Percentiles rank a stretch among this genome's conserved stretches.
Conservation (phyloP, 2,329 filamentous ascomycete genomes). For the Calonectria naviculata region DNA sequence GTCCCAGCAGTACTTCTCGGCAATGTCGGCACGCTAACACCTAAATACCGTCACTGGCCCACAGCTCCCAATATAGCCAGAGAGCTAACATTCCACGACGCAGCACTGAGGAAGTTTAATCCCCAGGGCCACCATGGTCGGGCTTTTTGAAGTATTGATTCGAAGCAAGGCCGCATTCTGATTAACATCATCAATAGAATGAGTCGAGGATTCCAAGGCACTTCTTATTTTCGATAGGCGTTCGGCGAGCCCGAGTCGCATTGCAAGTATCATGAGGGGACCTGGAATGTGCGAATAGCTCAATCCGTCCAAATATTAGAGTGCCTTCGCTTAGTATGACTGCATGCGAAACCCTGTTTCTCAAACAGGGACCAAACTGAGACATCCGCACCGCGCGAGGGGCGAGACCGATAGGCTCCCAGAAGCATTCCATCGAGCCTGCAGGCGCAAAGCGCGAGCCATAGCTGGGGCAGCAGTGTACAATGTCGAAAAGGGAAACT, state of each 20-base stretch:
- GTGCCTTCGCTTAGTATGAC: background rate
- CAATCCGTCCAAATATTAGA: background rate
- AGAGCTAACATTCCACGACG: background rate
- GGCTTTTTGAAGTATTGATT: background rate
- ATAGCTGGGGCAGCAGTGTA: background rate
- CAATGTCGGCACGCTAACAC: background rate
- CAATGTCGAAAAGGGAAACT: background rate
- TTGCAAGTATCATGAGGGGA: background rate
- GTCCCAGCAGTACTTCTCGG: background rate
- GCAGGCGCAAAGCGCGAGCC: background rate
- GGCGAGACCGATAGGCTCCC: background rate
- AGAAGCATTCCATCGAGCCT: background rate
- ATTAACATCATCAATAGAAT: background rate
- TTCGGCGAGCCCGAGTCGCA: background rate
- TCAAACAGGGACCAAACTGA: background rate
- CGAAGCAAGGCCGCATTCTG: background rate
- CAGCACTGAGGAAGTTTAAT: background rate
- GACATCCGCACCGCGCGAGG: background rate
- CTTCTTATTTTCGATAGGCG: too few relatives aligned
- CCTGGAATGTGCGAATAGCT: background rate
- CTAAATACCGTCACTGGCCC: background rate
- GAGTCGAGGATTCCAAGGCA: background rate
- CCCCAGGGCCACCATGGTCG: background rate
- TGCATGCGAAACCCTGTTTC: background rate
- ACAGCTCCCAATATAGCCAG: background rate